Base-by-base conservation (phyloP, 148 eudicot genomes). In the Vaccinium macrocarpon region DNA sequence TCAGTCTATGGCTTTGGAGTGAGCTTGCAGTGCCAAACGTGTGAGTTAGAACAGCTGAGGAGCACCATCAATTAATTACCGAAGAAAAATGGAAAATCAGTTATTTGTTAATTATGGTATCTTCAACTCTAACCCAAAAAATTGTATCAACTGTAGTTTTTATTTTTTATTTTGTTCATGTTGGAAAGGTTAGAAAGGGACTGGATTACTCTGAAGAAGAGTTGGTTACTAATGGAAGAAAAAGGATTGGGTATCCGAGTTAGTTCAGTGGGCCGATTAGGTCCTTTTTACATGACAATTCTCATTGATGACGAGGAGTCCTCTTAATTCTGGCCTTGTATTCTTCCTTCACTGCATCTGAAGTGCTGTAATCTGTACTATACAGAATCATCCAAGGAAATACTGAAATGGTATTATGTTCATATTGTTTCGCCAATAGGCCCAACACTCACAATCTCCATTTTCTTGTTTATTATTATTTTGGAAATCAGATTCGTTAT, bases 61-160 rank as follows among this genome's bases (percentile, higher is more conserved):
- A 77, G 59, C 80, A 77, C 42, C 80, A 77, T 77, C 35, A 51
- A 35, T 25, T 77, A 51, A 49, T 77, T 51, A 77, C 53, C 48
- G 80, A 50, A 77, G 38, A 50, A 11, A 77, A 49, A 77, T n/a
- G 38, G 21, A 12, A 51, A 50, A 12, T 8, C 0, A 4, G 59
- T 76, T 49, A 2, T 15, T 76, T 48, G 3, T n/a, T 6, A 76
- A 18, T 76, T 4, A 25, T 4, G 23, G 55, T 49, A 19, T 76
- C 55, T 49, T 21, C 16, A 18, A 23, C 27, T 48, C 46, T 42
- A 5, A 42, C 46, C 46, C 46, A 42, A 42, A 42, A 42, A 8
- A 25, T 4, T 10, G 55, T 49, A 8, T 76, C 29, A 18, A 23
- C 27, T 48, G 5, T 49, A 13, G 32, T 68, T 3, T 14, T 12